Conservation (phyloP, 176 grass and related monocot genomes). For the Oryza glaberrima region DNA sequence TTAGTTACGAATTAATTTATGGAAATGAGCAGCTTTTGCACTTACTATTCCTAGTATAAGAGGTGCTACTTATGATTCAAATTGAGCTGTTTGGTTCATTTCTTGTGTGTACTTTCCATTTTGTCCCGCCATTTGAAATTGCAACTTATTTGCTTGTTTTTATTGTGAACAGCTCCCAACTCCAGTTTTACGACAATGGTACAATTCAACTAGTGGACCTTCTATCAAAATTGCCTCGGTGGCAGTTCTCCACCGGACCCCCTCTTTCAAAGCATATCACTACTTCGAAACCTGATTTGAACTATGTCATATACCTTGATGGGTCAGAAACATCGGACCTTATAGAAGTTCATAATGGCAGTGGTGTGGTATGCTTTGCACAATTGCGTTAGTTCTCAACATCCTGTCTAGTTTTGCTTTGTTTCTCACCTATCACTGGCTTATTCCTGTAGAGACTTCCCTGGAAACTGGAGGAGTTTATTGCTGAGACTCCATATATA, state of each 20-base stretch:
- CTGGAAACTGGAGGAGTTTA: constrained; percentile 82
- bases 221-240: constrained; percentile 41
- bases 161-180: constrained; percentile 30
- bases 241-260: constrained; percentile 58
- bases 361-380: constrained; percentile 57
- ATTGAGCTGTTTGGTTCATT: neutral
- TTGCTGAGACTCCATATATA: constrained; percentile 74
- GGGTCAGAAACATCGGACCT: constrained; percentile 32
- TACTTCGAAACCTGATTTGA: constrained; percentile 29
- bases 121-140: neutral
- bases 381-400: neutral
- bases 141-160: constrained; percentile 7
- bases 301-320: constrained; percentile 55
- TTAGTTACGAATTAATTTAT: neutral
- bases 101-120: neutral
- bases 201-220: constrained; percentile 56
- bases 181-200: constrained; percentile 54
- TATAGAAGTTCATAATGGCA: constrained; percentile 50
- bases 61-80: neutral
- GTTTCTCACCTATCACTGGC: constrained; percentile 5
- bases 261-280: constrained; percentile 48
- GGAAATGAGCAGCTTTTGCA: constrained; percentile 6
- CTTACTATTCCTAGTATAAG: neutral
- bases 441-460: constrained; percentile 69
- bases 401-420: constrained; percentile 6